phyloP scores from a whole-genome alignment of 257 asterid species.

The Solanum paucissectum region DNA sequence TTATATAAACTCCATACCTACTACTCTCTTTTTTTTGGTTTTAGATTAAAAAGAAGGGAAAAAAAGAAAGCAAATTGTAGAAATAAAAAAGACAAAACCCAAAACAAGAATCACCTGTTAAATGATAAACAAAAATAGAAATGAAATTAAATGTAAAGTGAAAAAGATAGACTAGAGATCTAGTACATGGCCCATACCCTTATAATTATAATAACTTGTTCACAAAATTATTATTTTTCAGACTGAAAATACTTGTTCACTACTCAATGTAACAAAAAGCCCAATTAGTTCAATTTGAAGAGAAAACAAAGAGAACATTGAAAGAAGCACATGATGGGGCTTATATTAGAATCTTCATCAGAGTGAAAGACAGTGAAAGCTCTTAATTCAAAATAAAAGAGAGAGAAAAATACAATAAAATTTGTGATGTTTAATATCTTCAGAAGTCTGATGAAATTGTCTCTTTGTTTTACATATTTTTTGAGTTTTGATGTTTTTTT shows the following conservation, averaged over 20 bases:
- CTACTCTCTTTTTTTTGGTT: neutral
- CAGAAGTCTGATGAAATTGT: conserved; percentile 38
- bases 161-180: neutral
- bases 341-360: conserved; percentile 46
- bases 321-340: conserved; percentile 54
- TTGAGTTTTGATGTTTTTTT: conserved; percentile 3
- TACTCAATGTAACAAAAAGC: conserved; percentile 16
- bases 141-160: conserved; percentile 43
- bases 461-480: conserved; percentile 17
- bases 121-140: conserved; percentile 35
- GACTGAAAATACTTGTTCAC: conserved; percentile 24
- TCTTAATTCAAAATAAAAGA: conserved; percentile 27
- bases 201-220: neutral
- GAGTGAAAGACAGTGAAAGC: conserved; percentile 29
- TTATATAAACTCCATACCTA: conserved; percentile 22
- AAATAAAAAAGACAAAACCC: conserved; percentile 34
- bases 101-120: conserved; percentile 80
- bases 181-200: conserved; percentile 47
- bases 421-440: neutral
- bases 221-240: neutral
- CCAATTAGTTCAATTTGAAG: conserved; percentile 11
- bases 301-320: conserved; percentile 56
- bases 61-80: neutral
- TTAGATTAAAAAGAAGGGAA: neutral
- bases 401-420: conserved; percentile 11